phyloP scores from a whole-genome alignment of 2,329 filamentous ascomycete species.

The Talaromyces albobiverticillius region DNA sequence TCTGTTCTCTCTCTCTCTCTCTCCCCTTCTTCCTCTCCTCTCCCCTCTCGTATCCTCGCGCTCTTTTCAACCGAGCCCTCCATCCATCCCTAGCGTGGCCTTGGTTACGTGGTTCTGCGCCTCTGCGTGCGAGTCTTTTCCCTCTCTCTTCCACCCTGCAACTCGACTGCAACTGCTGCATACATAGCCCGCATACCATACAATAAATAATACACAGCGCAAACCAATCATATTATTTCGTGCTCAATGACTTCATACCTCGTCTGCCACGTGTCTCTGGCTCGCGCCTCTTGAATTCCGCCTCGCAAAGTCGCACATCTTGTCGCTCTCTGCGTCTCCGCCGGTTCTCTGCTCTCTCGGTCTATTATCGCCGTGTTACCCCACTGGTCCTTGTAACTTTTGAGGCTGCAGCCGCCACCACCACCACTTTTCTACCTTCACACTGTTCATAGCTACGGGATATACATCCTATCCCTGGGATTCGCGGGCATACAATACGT shows the following conservation, averaged over 20 bases:
- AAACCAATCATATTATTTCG: neutral
- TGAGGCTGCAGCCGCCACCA: constrained; percentile 4
- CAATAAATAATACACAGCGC: neutral
- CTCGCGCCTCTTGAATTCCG: constrained; percentile 4
- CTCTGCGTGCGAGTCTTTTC: no score
- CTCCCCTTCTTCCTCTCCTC: neutral
- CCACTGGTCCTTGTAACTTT: constrained; percentile 9
- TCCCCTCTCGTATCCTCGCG: no score
- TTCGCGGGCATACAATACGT: no score
- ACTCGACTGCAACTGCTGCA: no score
- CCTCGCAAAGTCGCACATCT: neutral
- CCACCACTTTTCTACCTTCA: no score
- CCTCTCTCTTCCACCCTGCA: no score
- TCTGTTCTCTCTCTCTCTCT: neutral
- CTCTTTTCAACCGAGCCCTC: no score
- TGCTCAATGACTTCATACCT: constrained; percentile 9
- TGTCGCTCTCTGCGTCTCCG: constrained; percentile 1
- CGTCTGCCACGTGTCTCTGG: constrained; percentile 4
- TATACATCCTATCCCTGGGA: no score
- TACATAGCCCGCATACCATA: no score
- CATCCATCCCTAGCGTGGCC: no score
- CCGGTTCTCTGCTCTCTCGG: neutral
- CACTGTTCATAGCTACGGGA: no score
- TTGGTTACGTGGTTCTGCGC: no score
- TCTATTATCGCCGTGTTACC: constrained; percentile 6